Evolutionary conservation across 2,329 filamentous ascomycete genomes (phyloP).

Genomic region (Verticillium zaregamsianum): DNA sequence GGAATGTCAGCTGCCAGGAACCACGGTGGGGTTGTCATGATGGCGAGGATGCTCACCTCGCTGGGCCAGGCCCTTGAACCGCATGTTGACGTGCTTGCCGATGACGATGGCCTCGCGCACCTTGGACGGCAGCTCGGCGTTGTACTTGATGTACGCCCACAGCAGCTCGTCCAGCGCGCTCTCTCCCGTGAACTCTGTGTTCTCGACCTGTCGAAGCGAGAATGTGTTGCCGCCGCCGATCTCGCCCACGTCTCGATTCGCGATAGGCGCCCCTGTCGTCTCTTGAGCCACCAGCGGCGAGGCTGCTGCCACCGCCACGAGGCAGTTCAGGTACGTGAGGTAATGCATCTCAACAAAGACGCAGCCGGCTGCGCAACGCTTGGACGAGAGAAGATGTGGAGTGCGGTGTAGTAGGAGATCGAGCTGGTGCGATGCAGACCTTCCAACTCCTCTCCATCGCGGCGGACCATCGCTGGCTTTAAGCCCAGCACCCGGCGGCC

Average conservation of each 20-base stretch:
- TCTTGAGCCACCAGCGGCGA: neutral
- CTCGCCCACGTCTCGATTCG: neutral
- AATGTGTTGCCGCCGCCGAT: neutral
- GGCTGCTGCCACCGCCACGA: neutral
- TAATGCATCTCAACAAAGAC: neutral
- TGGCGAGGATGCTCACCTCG: neutral
- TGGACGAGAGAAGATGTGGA: neutral
- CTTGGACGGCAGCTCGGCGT: conserved; percentile 20
- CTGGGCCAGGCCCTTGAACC: conserved; percentile 15
- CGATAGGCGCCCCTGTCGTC: neutral
- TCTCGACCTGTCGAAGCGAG: neutral
- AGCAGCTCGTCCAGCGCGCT: conserved; percentile 26
- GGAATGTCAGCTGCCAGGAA: neutral
- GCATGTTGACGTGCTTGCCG: conserved; percentile 17
- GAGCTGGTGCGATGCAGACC: neutral
- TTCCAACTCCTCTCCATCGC: neutral
- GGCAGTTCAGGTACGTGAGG: neutral
- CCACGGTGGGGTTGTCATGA: too few relatives aligned
- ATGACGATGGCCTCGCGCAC: conserved; percentile 19
- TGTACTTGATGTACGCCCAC: conserved; percentile 33
- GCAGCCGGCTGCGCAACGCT: neutral
- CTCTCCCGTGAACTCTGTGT: neutral
- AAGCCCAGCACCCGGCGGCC: neutral
- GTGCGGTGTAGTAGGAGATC: neutral
- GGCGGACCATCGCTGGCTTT: neutral